Evolutionary conservation across 805 yeast genomes (phyloP), one percentile per base, ranked within the genome.

Genomic region (Pichia thaimueangensis): DNA sequence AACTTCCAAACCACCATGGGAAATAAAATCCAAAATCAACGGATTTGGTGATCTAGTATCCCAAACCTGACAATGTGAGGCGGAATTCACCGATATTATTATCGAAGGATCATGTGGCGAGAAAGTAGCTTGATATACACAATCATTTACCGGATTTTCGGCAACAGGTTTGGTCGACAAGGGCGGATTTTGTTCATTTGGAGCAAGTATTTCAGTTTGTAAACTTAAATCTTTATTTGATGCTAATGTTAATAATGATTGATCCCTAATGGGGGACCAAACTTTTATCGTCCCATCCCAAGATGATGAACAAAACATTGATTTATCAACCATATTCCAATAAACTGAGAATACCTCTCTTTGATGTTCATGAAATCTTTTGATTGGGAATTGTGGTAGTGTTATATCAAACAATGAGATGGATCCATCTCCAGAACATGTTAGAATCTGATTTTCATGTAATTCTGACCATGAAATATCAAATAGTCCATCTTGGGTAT

Each of bases 281-380:
- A 86, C 56, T 60, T 86, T 86, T 30, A 89, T 74, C 0, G 83
- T 67, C 0, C 97, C 96, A 60, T 91, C 97, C 97, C 97, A 91
- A 8, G 95, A 82, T 22, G 89, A 74, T 16, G 91, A 73, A 30
- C 82, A 78, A 61, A 91, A 86, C 15, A 68, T 68, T 5, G 72
- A 56, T 62, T 87, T 65, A 39, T 63, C 67, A 6, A 60, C 62
- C 38, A 60, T 34, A 45, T 63, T 63, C 69, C 69, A 65, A 45
- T 56, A 49, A 20, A 64, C 67, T 0, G 63, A 56, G 40, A 63
- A 65, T 13, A 63, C 67, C 39, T 64, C 68, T 35, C 64, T 50
- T 23, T 73, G 63, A 62, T 91, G 98, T 54, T 86, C 97, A 36
- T 74, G 72, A 68, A 76, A 84, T 53, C 78, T 79, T 65, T 73